Conservation (phyloP, 192 early-diverging fungal genomes). For the Nowakowskiella sp. region DNA sequence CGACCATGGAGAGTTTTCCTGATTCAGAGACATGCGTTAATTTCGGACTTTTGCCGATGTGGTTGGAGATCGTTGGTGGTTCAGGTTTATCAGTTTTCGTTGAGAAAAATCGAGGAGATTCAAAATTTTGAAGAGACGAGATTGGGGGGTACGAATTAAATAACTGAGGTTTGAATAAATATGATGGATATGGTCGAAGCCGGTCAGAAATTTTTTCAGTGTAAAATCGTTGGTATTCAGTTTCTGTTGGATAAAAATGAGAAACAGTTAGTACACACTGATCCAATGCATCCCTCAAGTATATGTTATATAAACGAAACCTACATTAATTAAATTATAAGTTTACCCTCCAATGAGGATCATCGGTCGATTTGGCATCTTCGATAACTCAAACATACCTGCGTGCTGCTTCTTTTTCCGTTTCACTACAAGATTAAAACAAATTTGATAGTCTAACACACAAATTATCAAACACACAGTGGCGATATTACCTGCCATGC, state of each 20-base stretch:
- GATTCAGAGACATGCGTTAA: slow-evolving; percentile 73
- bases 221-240: too few species aligned
- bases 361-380: slow-evolving; percentile 88
- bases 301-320: too few species aligned
- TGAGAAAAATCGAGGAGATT: too few species aligned
- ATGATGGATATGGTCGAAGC: too few species aligned
- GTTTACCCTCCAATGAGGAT: slow-evolving; percentile 83
- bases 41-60: slow-evolving; percentile 2
- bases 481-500: slow-evolving; percentile 50
- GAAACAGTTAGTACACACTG: too few species aligned
- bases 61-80: slow-evolving; percentile 4
- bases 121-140: too few species aligned
- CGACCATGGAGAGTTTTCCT: slow-evolving; percentile 82
- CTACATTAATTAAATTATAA: background rate
- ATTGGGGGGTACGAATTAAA: too few species aligned
- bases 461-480: background rate
- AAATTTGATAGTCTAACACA: background rate
- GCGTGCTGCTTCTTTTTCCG: slow-evolving; percentile 91
- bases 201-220: too few species aligned
- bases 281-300: too few species aligned
- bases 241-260: too few species aligned
- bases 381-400: slow-evolving; percentile 77
- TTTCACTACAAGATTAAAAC: slow-evolving; percentile 30
- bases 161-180: too few species aligned
- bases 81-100: too few species aligned